phyloP scores from a whole-genome alignment of 768 basidiomycete genomes.

The Suillus weaverae region DNA sequence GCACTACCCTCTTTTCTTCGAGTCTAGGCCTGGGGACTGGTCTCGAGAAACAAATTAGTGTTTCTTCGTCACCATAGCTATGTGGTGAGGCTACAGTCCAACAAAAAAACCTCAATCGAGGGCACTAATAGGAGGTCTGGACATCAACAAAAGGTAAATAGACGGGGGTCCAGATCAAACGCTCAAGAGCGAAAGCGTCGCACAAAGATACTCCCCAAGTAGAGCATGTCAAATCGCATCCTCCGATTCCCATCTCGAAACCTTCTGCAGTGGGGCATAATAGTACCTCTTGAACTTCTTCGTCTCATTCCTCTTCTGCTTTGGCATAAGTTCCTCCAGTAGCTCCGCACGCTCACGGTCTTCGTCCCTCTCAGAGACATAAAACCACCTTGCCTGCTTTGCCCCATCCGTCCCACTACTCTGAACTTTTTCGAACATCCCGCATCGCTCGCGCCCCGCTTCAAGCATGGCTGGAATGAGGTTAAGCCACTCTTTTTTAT shows the following conservation, averaged over 20 bases:
- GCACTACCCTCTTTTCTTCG: neutral
- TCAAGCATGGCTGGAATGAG: slow-evolving; percentile 53
- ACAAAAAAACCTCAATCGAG: neutral
- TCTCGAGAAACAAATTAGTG: neutral
- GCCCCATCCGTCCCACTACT: slow-evolving; percentile 53
- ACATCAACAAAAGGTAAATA: neutral
- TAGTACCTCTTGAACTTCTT: slow-evolving; percentile 89
- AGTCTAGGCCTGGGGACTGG: neutral
- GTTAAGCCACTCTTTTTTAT: slow-evolving; percentile 46
- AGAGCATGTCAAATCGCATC: slow-evolving; percentile 41
- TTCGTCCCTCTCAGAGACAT: slow-evolving; percentile 68
- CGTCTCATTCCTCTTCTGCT: slow-evolving; percentile 72
- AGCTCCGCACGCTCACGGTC: slow-evolving; percentile 70
- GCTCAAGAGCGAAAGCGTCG: neutral
- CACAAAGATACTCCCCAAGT: neutral
- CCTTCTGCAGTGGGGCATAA: slow-evolving; percentile 71
- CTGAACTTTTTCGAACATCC: slow-evolving; percentile 74
- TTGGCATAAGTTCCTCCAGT: slow-evolving; percentile 72
- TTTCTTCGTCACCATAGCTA: neutral
- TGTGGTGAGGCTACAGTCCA: neutral
- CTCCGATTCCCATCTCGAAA: slow-evolving; percentile 72
- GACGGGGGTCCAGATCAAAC: neutral
- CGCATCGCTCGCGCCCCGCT: slow-evolving; percentile 43
- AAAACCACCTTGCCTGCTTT: slow-evolving; percentile 72
- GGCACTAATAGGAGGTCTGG: neutral